phyloP scores from a whole-genome alignment of 2,329 filamentous ascomycete genomes.

The Penicillium frequentans region DNA sequence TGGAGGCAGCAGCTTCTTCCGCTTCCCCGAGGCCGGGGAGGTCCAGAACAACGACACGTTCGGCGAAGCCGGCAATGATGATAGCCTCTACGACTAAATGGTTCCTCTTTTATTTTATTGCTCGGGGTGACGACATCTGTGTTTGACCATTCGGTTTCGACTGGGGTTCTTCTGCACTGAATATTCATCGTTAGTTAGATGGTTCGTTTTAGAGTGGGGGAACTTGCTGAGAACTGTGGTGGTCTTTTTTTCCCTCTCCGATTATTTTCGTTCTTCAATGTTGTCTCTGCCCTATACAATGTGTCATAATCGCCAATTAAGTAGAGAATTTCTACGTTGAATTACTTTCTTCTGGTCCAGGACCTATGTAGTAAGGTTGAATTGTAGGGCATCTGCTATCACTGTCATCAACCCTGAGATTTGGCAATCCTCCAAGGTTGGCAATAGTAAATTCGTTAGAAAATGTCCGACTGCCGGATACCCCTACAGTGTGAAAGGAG shows the following conservation, averaged over 20 bases:
- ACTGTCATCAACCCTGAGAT: background rate
- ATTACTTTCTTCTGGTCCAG: background rate
- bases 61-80: conserved; percentile 87
- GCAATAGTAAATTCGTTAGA: background rate
- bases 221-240: conserved; percentile 19
- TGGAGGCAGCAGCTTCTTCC: conserved; percentile 94
- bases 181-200: conserved; percentile 19
- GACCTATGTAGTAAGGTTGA: background rate
- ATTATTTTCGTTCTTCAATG: background rate
- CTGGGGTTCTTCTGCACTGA: conserved; percentile 11
- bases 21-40: conserved; percentile 73
- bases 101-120: conserved; percentile 17
- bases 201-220: conserved; percentile 13
- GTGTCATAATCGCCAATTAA: conserved; percentile 30
- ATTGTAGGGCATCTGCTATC: background rate
- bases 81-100: conserved; percentile 91
- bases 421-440: too few species aligned
- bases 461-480: background rate
- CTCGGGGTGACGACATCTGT: conserved; percentile 20
- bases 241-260: conserved; percentile 12
- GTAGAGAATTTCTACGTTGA: conserved; percentile 18
- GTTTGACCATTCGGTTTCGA: conserved; percentile 16
- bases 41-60: conserved; percentile 61
- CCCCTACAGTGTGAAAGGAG: too few species aligned
- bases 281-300: conserved; percentile 23